Base-by-base conservation (phyloP, 441 rosid species). In the Geranium incanum region DNA sequence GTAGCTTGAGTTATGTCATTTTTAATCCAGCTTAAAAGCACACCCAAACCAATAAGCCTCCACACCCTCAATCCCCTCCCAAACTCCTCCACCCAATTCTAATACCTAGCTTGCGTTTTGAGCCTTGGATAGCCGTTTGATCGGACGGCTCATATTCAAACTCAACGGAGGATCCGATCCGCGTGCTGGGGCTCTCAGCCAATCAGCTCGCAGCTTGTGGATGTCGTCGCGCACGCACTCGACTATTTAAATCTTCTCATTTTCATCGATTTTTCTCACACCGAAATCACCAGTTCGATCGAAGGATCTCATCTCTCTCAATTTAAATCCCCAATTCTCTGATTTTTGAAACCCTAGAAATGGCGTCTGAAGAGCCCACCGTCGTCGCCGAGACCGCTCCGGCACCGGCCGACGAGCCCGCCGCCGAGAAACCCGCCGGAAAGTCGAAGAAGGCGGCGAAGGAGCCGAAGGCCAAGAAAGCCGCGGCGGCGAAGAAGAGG, bases 71-170 rank as follows among this genome's bases (percentile, higher is more conserved):
- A 72, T 64, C 16, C 70, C 71, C 33, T 23, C 73, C 68, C 55
- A 67, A 36, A 57, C 71, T 66, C 72, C 60, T 73, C 73, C 74
- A 75, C 66, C 73, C 74, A 67, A 4, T 21, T 12, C 39, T 59
- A 21, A 15, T 66, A 73, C 64, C n/a, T 70, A 57, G 67, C 68
- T 19, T 36, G 18, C 23, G 65, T 68, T 50, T 39, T 36, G 6
- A 66, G 66, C 88, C 94, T 88, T 86, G 36, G 87, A 91, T 80
- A 74, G 63, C 15, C 6, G 0, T 2, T 0, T 43, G 1, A 93
- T 93, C 98, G 13, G 78, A 88, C 81, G 98, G 88, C 45, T 62
- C 0, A 74, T 36, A 85, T 89, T 91, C 60, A 89, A 93, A 93
- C 70, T 76, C 82, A 45, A 4, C 65, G 28, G 43, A 15, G 15